Conservation (phyloP, 306 rosid species). For the Nissolia schottii region DNA sequence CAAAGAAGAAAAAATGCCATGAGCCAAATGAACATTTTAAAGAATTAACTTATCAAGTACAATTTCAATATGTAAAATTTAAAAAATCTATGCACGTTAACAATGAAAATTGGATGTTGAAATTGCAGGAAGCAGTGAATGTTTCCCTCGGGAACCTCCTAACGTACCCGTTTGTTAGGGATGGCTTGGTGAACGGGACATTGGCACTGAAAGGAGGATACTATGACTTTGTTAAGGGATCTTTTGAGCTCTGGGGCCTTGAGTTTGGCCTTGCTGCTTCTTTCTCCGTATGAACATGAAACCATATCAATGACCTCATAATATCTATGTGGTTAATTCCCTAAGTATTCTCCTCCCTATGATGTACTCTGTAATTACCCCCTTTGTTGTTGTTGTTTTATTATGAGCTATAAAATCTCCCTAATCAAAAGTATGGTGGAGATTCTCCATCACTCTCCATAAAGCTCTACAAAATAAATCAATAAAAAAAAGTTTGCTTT, state of each 20-base stretch:
- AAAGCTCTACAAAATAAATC: neutral
- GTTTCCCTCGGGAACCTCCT: conserved; percentile 77
- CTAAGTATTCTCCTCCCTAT: conserved; percentile 41
- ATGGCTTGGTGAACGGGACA: conserved; percentile 78
- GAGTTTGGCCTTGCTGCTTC: conserved; percentile 65
- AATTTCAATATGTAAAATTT: neutral
- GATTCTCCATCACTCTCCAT: conserved; percentile 20
- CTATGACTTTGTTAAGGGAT: conserved; percentile 84
- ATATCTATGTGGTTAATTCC: conserved; percentile 48
- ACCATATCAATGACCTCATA: conserved; percentile 39
- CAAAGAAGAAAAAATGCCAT: neutral
- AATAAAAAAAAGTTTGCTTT: neutral
- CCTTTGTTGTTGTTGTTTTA: too few species aligned
- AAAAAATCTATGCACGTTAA: too few species aligned
- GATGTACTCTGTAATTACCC: conserved; percentile 36
- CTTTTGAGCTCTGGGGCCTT: conserved; percentile 90
- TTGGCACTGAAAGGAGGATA: conserved; percentile 77
- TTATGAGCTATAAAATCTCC: conserved; percentile 18
- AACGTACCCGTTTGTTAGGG: conserved; percentile 94
- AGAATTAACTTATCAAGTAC: neutral
- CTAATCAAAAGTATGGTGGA: conserved; percentile 31
- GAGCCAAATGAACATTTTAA: neutral
- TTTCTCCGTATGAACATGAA: conserved; percentile 85
- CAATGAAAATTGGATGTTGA: conserved; percentile 4
- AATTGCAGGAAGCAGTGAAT: conserved; percentile 90